These are phyloP conservation scores for Fusarium compactum DNA, from an alignment of 2,329 filamentous ascomycete genomes.

Conservation along the genomic window DNA sequence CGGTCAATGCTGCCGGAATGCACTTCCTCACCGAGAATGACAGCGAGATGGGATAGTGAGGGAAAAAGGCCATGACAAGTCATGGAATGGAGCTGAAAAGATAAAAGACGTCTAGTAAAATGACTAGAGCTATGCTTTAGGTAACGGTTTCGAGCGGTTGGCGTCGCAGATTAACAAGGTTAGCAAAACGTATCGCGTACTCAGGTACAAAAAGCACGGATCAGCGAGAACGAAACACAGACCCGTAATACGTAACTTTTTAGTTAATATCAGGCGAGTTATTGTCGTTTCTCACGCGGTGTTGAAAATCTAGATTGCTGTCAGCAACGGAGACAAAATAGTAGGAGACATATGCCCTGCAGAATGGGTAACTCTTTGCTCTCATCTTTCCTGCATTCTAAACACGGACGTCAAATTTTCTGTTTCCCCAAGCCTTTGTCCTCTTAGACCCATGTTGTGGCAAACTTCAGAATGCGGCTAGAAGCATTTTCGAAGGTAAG, in stretches of 20 bases:
- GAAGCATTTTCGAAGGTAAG: conserved; percentile 39
- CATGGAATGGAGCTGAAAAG: conserved; percentile 5
- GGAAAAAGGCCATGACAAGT: conserved; percentile 5
- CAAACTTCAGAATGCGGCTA: conserved; percentile 39
- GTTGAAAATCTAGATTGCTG: not conserved
- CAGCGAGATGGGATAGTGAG: not conserved
- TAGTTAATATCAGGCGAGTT: conserved; percentile 33
- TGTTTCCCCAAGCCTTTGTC: not conserved
- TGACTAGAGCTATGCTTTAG: conserved; percentile 21
- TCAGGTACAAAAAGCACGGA: conserved; percentile 32
- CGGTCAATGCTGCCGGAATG: conserved; percentile 18
- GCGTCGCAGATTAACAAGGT: conserved; percentile 36
- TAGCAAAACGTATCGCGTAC: conserved; percentile 26
- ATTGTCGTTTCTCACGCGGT: conserved; percentile 1
- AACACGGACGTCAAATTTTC: not conserved
- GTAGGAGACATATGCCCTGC: not conserved
- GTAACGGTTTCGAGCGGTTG: conserved; percentile 34
- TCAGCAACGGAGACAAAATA: not conserved
- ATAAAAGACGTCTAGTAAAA: not conserved
- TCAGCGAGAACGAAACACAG: conserved; percentile 11
- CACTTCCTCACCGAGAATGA: conserved; percentile 28
- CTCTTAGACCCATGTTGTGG: conserved; percentile 33
- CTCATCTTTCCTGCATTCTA: not conserved
- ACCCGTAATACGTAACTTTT: conserved; percentile 36
- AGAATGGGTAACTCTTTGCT: not conserved